Percentiles rank a stretch among this genome's conserved stretches.
phyloP scores from a whole-genome alignment of 2,329 filamentous ascomycete species.

The Botrytis squamosa region DNA sequence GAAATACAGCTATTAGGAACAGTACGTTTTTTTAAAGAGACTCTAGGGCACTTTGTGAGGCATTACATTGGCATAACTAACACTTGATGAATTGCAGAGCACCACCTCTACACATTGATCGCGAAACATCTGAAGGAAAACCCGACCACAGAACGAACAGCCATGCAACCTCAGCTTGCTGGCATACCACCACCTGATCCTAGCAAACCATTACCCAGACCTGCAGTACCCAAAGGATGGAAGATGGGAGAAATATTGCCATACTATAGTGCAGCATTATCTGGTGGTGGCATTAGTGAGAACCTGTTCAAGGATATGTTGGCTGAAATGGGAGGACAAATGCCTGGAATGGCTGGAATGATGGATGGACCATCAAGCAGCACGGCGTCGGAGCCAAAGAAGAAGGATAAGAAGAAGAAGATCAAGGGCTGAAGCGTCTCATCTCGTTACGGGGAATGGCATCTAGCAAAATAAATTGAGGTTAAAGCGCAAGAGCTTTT shows the following conservation, averaged over 20 bases:
- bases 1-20: conserved; percentile 59
- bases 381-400: conserved; percentile 45
- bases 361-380: conserved; percentile 39
- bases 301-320: conserved; percentile 97
- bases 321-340: conserved; percentile 71
- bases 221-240: conserved; percentile 81
- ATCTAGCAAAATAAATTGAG: not conserved
- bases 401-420: conserved; percentile 46
- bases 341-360: conserved; percentile 44
- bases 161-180: conserved; percentile 69
- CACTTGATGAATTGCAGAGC: conserved; percentile 52
- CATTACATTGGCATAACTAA: not conserved
- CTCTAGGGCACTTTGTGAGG: not conserved
- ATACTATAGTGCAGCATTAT: conserved; percentile 83
- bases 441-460: not conserved
- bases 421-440: conserved; percentile 29
- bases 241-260: conserved; percentile 84
- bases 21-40: conserved; percentile 47
- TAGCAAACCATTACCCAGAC: conserved; percentile 67
- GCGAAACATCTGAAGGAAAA: conserved; percentile 72
- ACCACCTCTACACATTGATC: conserved; percentile 82
- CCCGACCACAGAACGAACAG: conserved; percentile 71
- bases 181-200: conserved; percentile 64
- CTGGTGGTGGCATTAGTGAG: conserved; percentile 89
- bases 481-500: not conserved